Evolutionary conservation across 2,329 filamentous ascomycete genomes (phyloP), one percentile per base, ranked within the genome.

Genomic region (Penicillium sp.): DNA sequence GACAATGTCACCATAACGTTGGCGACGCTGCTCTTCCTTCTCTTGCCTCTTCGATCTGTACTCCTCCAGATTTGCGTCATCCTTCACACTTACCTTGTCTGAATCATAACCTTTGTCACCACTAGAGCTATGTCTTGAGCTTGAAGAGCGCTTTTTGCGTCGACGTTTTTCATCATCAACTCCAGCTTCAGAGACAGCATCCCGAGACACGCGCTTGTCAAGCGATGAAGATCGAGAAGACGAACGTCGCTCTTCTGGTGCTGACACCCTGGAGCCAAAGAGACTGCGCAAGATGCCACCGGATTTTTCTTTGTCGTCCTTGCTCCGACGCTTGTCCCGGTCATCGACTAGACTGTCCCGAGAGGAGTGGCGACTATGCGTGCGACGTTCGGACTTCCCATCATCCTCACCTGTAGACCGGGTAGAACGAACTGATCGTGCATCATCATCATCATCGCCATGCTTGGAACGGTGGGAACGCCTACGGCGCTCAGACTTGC

Each of bases 41-140:
- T 67, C 67, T 55, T 68, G 66, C 55, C 68, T 71, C 61, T 63
- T 67, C 49, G 68, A 69, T 50, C 68, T 70, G 61, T 70, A 70
- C 24, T 68, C 66, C 54, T 74, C 70, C 53, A 71, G 58, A 52
- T 68, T 67, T 33, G 64, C 58, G 27, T 73, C 72, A 48, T 78
- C 76, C 55, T 77, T 75, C 11, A 75, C 74, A 59, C 69, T 74
- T 62, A 78, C 77, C 59, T 82, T 76, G 64, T 76, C 76, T 53
- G 63, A 64, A 29, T 77, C 78, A 24, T 78, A 74, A 31, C 82
- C 81, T 44, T 56, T 74, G 21, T 82, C 80, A 26, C 82, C 80
- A 41, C 74, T 77, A 35, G 68, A 71, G 57, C 67, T 73, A 57
- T 66, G 63, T 44, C 46, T 21, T 29, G 75, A 65, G 69, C 76